Conservation (phyloP, 768 basidiomycete genomes). For the Amanita exitialis region DNA sequence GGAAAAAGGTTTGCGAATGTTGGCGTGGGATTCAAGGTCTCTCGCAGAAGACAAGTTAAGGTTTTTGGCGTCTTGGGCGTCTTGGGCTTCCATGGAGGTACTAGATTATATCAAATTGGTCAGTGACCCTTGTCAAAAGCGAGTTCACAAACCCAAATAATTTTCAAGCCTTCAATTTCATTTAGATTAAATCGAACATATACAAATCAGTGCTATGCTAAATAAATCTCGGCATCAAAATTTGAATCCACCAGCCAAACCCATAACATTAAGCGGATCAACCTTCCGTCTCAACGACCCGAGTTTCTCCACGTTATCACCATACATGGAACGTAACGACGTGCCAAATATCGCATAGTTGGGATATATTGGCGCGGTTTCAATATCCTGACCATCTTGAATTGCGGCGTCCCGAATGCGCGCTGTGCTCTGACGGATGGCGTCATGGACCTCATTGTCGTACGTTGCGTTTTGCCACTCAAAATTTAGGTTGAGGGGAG, state of each 20-base stretch:
- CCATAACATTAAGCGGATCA: conserved; percentile 43
- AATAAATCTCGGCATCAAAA: conserved; percentile 13
- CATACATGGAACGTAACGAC: conserved; percentile 32
- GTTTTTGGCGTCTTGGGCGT: neutral
- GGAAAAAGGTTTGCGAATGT: neutral
- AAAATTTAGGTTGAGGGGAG: conserved; percentile 19
- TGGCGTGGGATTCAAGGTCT: neutral
- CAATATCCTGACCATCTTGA: conserved; percentile 21
- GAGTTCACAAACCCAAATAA: no score
- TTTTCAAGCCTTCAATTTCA: no score
- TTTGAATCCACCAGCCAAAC: conserved; percentile 43
- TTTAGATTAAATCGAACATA: no score
- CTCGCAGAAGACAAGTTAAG: neutral
- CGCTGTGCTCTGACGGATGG: conserved; percentile 22
- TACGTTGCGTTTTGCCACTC: conserved; percentile 12
- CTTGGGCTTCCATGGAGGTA: no score
- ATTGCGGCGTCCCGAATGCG: conserved; percentile 24
- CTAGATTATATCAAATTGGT: no score
- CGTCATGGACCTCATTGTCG: conserved; percentile 21
- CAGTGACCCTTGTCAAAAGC: no score
- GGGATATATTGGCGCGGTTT: conserved; percentile 16
- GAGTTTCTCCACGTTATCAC: conserved; percentile 25
- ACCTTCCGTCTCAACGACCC: conserved; percentile 22
- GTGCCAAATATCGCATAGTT: conserved; percentile 41
- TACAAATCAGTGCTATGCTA: no score